Evolutionary conservation across 768 basidiomycete genomes (phyloP), one percentile per base, ranked within the genome.

Genomic region (Gelatoporia subvermispora): DNA sequence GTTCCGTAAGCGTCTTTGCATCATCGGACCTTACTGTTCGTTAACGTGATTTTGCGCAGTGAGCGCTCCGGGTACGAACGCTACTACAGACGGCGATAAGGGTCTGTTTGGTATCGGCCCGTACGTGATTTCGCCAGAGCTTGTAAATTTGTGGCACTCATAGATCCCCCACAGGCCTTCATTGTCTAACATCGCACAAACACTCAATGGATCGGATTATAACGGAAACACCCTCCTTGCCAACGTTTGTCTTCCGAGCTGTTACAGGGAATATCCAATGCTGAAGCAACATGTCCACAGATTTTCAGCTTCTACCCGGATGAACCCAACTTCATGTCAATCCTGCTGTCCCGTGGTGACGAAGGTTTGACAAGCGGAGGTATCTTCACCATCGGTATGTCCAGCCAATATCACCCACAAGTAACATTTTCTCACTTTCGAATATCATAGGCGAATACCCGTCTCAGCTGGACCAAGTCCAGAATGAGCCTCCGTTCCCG

Each of bases 341-440:
- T 48, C 9, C 31, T 48, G 25, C 34, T 48, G 38, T 48, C 38
- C n/a, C 47, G 47, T 3, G 40, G 40, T 11, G 39, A 48, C 25
- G 47, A n/a, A 5, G n/a, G 15, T 13, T 23, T 17, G 8, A 28
- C 47, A 15, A 9, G 16, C 23, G 47, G 47, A 16, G 47, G 47
- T 28, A 21, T 13, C 4, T 41, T 48, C 38, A 48, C 38, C 28
- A 40, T 48, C 15, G 47, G 47, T 48, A 47, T 18, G 45, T 31
- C 21, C 35, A 42, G 10, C 5, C 15, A 9, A 8, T 23, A 22
- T 11, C 44, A 35, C 20, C 22, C 18, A 10, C 34, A 13, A 7
- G 10, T 20, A 9, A 8, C 39, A 40, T 40, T 15, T 13, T 25
- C 24, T 11, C 25, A 15, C 5, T 15, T 18, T 13, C 17, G 35